Evolutionary conservation across 202 grass and related monocot genomes (phyloP), one percentile per base, ranked within the genome.

Genomic region (Bolboschoenoplectus hybrid): DNA sequence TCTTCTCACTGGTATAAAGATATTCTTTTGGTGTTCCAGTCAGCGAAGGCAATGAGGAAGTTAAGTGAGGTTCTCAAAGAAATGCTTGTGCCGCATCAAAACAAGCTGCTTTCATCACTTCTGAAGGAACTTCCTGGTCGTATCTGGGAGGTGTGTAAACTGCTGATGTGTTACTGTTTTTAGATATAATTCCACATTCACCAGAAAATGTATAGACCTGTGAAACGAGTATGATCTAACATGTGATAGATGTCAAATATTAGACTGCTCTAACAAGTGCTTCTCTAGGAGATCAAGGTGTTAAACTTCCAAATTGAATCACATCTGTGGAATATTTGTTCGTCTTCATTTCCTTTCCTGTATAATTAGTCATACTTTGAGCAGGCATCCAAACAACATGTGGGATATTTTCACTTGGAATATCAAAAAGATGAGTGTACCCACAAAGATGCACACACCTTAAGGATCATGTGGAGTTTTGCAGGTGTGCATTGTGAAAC

Each of bases 91-190:
- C 46, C 80, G 3, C 85, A 91, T 58, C 86, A 95, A 77, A 90
- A 89, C 76, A 98, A 89, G 91, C 85, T 98, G 83, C 88, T 98
- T 60, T 64, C 91, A 55, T 93, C 89, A 82, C 91, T 98, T 89
- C 80, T 98, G 26, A 93, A 98, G 76, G 95, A 98, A 80, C 76
- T 98, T 51, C 89, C 95, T 19, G 90, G 95, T 87, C 95, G 93
- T 87, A 89, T 94, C 63, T 95, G 95, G 93, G 95, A 98, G 93
- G 95, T 95, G 90, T 84, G 16, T 91, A 13, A 12, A 81, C 50
- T 56, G 47, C 75, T 17, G 38, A 19, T 1, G 3, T 41, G 12
- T 57, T 57, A 78, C 14, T 58, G 49, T 58, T 79, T 60, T 40
- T 41, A 56, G 12, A 41, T 79, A 58, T 58, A 39, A 79, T 58